Conservation (phyloP, 345 rosid species). For the Arabidopsis suecica region DNA sequence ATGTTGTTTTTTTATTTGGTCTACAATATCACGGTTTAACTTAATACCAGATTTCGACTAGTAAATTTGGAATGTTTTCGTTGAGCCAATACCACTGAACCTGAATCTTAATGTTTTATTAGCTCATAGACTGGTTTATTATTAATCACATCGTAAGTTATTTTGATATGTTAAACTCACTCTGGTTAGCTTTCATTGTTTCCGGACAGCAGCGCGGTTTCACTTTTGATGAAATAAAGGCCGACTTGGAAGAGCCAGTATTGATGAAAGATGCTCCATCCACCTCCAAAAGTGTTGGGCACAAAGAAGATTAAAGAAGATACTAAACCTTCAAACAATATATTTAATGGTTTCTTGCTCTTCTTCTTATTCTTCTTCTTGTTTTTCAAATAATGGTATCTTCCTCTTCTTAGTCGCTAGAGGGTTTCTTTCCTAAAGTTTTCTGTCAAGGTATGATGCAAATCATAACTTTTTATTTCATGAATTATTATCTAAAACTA, state of each 20-base stretch:
- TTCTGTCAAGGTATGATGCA: not conserved
- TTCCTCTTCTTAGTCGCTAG: no score
- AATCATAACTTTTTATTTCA: not conserved
- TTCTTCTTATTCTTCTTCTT: no score
- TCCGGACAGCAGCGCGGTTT: not conserved
- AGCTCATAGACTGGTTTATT: not conserved
- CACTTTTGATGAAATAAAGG: conserved; percentile 11
- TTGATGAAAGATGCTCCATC: not conserved
- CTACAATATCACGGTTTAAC: not conserved
- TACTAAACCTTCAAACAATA: not conserved
- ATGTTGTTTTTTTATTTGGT: not conserved
- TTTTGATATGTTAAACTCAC: conserved; percentile 1
- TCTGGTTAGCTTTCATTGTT: not conserved
- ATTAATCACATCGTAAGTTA: not conserved
- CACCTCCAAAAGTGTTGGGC: not conserved
- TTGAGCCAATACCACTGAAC: not conserved
- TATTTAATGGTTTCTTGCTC: not conserved
- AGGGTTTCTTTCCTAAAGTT: not conserved
- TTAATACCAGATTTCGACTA: no score
- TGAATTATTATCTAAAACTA: not conserved
- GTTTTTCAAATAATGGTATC: no score
- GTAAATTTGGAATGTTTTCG: not conserved
- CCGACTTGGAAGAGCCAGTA: not conserved
- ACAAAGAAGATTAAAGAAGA: not conserved
- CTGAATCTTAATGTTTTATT: not conserved